Conservation (phyloP, 306 rosid genomes). For the Begonia peltatifolia region DNA sequence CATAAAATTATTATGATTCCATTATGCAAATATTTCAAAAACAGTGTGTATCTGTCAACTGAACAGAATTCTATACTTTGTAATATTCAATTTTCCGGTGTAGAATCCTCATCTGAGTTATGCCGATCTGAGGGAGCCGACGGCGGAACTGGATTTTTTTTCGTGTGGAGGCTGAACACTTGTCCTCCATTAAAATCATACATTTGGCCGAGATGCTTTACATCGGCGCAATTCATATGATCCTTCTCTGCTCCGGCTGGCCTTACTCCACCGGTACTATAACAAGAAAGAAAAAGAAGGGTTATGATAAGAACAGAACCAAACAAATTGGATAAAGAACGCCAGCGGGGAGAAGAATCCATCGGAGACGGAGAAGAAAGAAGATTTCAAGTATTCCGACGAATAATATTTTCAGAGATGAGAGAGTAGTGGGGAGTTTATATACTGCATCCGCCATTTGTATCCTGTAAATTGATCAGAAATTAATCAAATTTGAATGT, state of each 20-base stretch:
- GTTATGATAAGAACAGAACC: slow-evolving; percentile 11
- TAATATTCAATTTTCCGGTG: slow-evolving; percentile 33
- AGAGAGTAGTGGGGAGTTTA: too few relatives aligned
- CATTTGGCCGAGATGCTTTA: too few relatives aligned
- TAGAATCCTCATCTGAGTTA: slow-evolving; percentile 39
- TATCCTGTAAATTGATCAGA: too few relatives aligned
- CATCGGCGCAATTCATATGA: too few relatives aligned
- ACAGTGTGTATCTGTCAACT: too few relatives aligned
- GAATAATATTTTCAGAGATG: too few relatives aligned
- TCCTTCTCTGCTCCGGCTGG: slow-evolving; percentile 5
- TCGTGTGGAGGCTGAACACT: slow-evolving; percentile 62
- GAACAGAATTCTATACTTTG: too few relatives aligned
- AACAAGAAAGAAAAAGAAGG: slow-evolving; percentile 29
- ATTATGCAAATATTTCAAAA: too few relatives aligned
- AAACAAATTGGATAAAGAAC: slow-evolving; percentile 2
- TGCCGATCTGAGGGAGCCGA: slow-evolving; percentile 90
- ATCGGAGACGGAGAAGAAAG: neutral
- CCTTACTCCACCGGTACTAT: slow-evolving; percentile 49
- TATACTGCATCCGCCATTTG: too few relatives aligned
- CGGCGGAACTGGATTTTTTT: slow-evolving; percentile 51
- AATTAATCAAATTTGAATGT: too few relatives aligned
- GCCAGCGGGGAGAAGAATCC: slow-evolving; percentile 19
- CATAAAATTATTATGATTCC: too few relatives aligned
- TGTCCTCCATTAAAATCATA: slow-evolving; percentile 8
- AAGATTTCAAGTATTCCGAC: too few relatives aligned